Conservation (phyloP, 2,329 filamentous ascomycete genomes). For the Cladosporium sp. region DNA sequence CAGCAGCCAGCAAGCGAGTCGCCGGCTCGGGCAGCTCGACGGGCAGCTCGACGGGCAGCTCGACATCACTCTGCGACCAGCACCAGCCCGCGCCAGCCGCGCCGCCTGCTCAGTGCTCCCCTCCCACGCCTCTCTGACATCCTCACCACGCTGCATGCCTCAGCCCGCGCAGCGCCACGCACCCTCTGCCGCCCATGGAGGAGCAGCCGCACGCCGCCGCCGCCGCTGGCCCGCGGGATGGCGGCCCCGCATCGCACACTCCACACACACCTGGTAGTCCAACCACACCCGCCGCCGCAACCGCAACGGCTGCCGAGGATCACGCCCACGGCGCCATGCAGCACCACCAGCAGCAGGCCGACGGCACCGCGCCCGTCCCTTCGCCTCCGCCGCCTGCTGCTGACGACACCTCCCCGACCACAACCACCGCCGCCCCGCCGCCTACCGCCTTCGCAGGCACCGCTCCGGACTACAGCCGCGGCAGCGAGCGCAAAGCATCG, state of each 20-base stretch:
- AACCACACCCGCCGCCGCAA: not conserved
- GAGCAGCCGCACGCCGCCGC: not conserved
- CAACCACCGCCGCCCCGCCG: not conserved
- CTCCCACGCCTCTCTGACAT: not conserved
- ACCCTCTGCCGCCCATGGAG: not conserved
- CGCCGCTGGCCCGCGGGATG: not conserved
- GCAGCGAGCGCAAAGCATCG: too few species aligned
- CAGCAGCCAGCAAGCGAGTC: too few species aligned
- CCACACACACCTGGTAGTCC: not conserved
- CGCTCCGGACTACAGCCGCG: too few species aligned
- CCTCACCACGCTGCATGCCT: not conserved
- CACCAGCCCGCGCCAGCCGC: not conserved
- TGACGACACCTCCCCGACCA: not conserved
- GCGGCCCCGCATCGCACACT: too few species aligned
- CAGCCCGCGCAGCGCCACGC: not conserved
- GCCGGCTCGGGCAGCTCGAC: too few species aligned
- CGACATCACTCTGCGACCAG: too few species aligned
- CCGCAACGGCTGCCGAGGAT: conserved; percentile 8
- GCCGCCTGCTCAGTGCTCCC: not conserved
- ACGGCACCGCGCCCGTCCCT: not conserved
- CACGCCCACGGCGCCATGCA: conserved; percentile 6
- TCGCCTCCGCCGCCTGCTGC: not conserved
- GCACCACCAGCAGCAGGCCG: conserved; percentile 2
- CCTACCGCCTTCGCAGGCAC: not conserved
- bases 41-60: too few species aligned